phyloP scores from a whole-genome alignment of 139 green algal species.

The Nannochloris sp. region DNA sequence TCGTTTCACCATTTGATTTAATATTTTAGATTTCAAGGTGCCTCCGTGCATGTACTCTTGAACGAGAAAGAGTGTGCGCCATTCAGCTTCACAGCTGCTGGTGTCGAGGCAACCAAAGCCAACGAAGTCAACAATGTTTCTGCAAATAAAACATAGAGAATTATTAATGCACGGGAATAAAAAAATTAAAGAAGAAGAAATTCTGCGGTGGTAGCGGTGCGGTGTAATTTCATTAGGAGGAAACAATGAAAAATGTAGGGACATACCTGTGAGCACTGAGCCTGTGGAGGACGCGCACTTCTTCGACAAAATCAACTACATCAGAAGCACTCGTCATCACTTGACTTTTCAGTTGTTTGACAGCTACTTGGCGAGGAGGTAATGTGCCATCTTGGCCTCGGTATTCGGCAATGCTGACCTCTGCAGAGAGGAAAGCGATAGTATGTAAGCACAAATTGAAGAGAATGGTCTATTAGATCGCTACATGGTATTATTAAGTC shows the following conservation, averaged over 20 bases:
- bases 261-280: neutral
- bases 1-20: neutral
- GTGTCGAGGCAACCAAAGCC: constrained; percentile 1
- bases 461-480: no score
- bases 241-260: neutral
- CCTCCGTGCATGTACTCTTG: constrained; percentile 1
- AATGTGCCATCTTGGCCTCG: neutral
- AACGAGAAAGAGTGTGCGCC: constrained; percentile 11
- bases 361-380: neutral
- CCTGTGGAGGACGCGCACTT: constrained; percentile 4
- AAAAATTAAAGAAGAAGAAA: neutral
- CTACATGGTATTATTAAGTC: no score
- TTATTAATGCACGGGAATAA: neutral
- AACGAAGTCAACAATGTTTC: neutral
- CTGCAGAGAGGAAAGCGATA: neutral
- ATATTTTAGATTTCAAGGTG: neutral
- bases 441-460: no score
- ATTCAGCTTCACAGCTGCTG: neutral
- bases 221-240: no score
- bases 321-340: neutral
- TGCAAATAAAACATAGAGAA: neutral
- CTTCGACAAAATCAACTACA: neutral
- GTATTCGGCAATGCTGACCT: neutral
- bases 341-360: constrained; percentile 2
- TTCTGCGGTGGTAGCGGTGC: no score